Conservation (phyloP, 2,329 filamentous ascomycete species). For the Penicillium sp. region DNA sequence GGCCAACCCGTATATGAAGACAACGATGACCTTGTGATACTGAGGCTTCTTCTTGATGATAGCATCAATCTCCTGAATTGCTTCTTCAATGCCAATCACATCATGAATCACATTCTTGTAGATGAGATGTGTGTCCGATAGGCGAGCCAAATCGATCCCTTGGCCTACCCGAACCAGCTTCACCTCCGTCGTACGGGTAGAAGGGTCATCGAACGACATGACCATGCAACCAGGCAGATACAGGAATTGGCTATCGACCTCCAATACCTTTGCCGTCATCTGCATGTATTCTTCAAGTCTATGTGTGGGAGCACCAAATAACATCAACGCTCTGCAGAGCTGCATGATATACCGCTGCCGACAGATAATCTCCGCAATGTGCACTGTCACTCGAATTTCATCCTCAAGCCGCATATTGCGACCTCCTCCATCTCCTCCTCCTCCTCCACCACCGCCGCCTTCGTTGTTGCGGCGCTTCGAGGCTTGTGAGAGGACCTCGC, state of each 20-base stretch:
- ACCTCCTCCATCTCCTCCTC: background rate
- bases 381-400: conserved; percentile 57
- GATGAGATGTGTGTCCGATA: conserved; percentile 43
- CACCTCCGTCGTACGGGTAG: conserved; percentile 45
- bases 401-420: conserved; percentile 35
- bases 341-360: conserved; percentile 81
- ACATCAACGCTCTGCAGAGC: conserved; percentile 80
- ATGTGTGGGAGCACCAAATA: conserved; percentile 88
- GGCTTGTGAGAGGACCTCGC: conserved; percentile 27
- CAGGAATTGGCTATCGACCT: conserved; percentile 83
- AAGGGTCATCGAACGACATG: conserved; percentile 58
- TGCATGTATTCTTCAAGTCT: conserved; percentile 83
- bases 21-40: conserved; percentile 51
- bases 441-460: background rate
- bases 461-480: conserved; percentile 25
- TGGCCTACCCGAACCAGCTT: conserved; percentile 41
- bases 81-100: conserved; percentile 43
- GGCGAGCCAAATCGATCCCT: conserved; percentile 42
- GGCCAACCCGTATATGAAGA: conserved; percentile 70
- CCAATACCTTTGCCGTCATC: conserved; percentile 79
- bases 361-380: conserved; percentile 66
- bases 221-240: conserved; percentile 65
- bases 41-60: conserved; percentile 59
- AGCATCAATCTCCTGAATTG: conserved; percentile 39
- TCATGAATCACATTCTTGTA: conserved; percentile 48